Evolutionary conservation across 805 yeast genomes (phyloP).

Genomic region (Starmerella bombicola): DNA sequence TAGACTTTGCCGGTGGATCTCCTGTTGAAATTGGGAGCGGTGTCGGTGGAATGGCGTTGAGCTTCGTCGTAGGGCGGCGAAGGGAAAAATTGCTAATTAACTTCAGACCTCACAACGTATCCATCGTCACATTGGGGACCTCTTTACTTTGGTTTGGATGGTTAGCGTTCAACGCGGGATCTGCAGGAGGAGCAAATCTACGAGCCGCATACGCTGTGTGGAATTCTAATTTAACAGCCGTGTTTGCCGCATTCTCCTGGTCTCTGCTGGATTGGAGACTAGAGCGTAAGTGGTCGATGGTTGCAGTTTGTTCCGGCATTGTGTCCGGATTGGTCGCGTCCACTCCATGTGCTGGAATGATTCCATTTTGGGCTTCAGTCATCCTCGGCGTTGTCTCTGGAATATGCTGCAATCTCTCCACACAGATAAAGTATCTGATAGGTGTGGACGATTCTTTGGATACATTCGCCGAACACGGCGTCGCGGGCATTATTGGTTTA

Average conservation of each 20-base stretch:
- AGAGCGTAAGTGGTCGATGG: slow-evolving; percentile 86
- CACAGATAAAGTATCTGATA: slow-evolving; percentile 69
- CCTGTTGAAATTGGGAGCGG: slow-evolving; percentile 92
- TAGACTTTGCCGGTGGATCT: slow-evolving; percentile 97
- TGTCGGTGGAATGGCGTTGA: slow-evolving; percentile 66
- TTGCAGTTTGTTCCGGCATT: slow-evolving; percentile 88
- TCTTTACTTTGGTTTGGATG: slow-evolving; percentile 84
- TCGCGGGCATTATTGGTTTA: slow-evolving; percentile 86
- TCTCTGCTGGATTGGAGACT: slow-evolving; percentile 76
- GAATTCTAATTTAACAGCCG: slow-evolving; percentile 84
- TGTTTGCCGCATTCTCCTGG: slow-evolving; percentile 87
- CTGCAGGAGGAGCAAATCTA: slow-evolving; percentile 69
- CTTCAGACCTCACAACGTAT: slow-evolving; percentile 89
- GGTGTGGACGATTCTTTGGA: slow-evolving; percentile 87
- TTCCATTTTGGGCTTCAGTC: slow-evolving; percentile 85
- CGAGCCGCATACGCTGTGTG: slow-evolving; percentile 80
- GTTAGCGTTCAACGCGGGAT: slow-evolving; percentile 90
- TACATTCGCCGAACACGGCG: slow-evolving; percentile 96
- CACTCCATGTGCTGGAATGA: slow-evolving; percentile 85
- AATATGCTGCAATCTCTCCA: slow-evolving; percentile 74
- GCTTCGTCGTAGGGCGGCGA: slow-evolving; percentile 49
- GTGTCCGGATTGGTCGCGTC: slow-evolving; percentile 96
- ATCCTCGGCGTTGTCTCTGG: slow-evolving; percentile 74
- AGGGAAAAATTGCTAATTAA: slow-evolving; percentile 63
- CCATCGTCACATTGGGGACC: slow-evolving; percentile 82